phyloP scores from a whole-genome alignment of 75 land plant genomes.

The Selaginella moellendorffii region DNA sequence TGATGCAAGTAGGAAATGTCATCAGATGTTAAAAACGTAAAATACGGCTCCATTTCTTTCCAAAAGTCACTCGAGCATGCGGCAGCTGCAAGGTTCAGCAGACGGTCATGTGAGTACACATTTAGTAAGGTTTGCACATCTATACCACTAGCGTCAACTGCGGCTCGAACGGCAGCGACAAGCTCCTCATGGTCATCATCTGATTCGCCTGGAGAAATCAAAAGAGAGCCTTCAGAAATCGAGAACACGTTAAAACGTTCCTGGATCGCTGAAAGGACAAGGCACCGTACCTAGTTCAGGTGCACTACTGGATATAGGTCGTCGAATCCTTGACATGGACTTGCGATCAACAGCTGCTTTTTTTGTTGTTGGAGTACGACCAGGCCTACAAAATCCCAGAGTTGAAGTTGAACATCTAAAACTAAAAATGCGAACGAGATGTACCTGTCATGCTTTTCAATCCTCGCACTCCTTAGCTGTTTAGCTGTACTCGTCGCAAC shows the following conservation, averaged over 20 bases:
- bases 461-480: constrained; percentile 35
- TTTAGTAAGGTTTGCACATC: neutral
- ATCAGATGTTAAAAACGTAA: constrained; percentile 42
- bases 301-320: constrained; percentile 18
- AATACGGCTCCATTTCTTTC: constrained; percentile 65
- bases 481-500: constrained; percentile 23
- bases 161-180: constrained; percentile 50
- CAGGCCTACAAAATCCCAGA: constrained; percentile 31
- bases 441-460: constrained; percentile 44
- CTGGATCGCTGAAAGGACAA: neutral
- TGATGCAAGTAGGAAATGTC: constrained; percentile 37
- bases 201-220: constrained; percentile 40
- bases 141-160: constrained; percentile 48
- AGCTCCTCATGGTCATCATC: constrained; percentile 78
- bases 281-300: constrained; percentile 33
- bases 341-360: constrained; percentile 46
- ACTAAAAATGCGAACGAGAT: too few relatives aligned
- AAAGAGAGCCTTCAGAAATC: neutral
- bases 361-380: constrained; percentile 65
- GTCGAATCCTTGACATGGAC: constrained; percentile 42
- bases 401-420: too few relatives aligned
- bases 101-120: constrained; percentile 4
- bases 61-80: constrained; percentile 47
- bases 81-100: constrained; percentile 31
- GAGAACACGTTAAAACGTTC: neutral